These are phyloP conservation scores for Cladophialophora carrionii DNA, from an alignment of 2,329 filamentous ascomycete genomes.

Conservation along the genomic window DNA sequence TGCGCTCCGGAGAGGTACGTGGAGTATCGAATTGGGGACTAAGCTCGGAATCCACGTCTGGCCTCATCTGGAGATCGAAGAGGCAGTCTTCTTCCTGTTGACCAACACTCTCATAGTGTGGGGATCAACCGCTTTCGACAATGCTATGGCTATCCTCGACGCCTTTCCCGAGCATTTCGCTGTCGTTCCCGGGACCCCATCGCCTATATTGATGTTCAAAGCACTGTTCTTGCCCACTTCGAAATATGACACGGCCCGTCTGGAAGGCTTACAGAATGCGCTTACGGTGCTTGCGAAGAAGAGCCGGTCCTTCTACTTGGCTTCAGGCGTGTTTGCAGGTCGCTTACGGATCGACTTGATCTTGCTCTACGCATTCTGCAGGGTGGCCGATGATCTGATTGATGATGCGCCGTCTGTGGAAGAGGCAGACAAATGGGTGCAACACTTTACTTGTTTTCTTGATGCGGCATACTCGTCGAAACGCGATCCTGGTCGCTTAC, in stretches of 20 bases:
- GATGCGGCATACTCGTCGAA: slow-evolving; percentile 54
- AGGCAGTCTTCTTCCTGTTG: slow-evolving; percentile 72
- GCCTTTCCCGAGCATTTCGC: slow-evolving; percentile 64
- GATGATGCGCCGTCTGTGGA: slow-evolving; percentile 61
- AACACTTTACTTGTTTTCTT: slow-evolving; percentile 61
- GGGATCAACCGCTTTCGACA: slow-evolving; percentile 70
- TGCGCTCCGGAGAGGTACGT: slow-evolving; percentile 68
- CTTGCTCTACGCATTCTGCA: slow-evolving; percentile 72
- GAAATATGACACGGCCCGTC: slow-evolving; percentile 61
- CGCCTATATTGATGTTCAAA: slow-evolving; percentile 55
- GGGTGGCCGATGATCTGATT: slow-evolving; percentile 72
- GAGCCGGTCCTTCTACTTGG: slow-evolving; percentile 74
- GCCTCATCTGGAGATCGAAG: slow-evolving; percentile 70
- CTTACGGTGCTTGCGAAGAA: slow-evolving; percentile 63
- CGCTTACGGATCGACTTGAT: slow-evolving; percentile 69
- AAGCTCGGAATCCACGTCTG: slow-evolving; percentile 68
- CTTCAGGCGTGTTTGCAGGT: slow-evolving; percentile 69
- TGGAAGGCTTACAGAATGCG: slow-evolving; percentile 63
- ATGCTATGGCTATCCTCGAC: slow-evolving; percentile 67
- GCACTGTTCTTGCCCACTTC: slow-evolving; percentile 56
- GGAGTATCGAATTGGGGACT: slow-evolving; percentile 69
- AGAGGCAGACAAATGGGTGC: slow-evolving; percentile 63
- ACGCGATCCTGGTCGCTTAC: slow-evolving; percentile 37
- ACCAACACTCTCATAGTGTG: slow-evolving; percentile 72
- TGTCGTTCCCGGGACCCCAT: slow-evolving; percentile 54